These are phyloP conservation scores for Parascedosporium putredinis DNA, from an alignment of 2,329 filamentous ascomycete species.

Conservation along the genomic window DNA sequence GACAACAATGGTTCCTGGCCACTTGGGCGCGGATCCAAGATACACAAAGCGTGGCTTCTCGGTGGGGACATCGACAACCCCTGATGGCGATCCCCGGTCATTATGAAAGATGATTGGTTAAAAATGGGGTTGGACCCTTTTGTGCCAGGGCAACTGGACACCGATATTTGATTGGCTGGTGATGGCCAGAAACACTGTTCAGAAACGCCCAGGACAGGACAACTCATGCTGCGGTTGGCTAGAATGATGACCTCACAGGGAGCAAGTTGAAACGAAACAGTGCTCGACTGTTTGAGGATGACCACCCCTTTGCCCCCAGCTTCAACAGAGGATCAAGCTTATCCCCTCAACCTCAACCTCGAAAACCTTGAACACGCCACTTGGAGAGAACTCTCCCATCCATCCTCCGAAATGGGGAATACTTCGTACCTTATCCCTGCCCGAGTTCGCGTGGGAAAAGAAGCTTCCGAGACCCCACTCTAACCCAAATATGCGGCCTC, in stretches of 20 bases:
- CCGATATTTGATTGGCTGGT: background rate
- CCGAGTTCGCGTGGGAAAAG: background rate
- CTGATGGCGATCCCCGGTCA: background rate
- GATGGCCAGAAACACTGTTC: no score
- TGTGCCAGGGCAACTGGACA: background rate
- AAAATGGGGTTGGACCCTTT: background rate
- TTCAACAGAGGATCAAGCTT: background rate
- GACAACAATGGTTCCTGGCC: no score
- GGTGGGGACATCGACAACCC: background rate
- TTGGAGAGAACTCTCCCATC: background rate
- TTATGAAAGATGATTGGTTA: background rate
- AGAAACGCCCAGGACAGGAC: no score
- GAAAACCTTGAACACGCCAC: background rate
- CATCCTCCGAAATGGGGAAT: no score
- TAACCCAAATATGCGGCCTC: no score
- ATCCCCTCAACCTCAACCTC: no score
- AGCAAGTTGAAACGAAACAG: background rate
- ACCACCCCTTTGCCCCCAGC: background rate
- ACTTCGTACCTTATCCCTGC: background rate
- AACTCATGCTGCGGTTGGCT: no score
- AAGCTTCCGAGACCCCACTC: background rate
- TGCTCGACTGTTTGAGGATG: background rate
- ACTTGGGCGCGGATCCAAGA: no score
- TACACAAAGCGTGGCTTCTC: background rate
- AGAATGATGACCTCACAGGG: background rate